A percentile compares a stretch with the other conserved stretches of the same genome.
Conservation (phyloP, 495 filamentous ascomycete genomes). For the Podospora didyma region DNA sequence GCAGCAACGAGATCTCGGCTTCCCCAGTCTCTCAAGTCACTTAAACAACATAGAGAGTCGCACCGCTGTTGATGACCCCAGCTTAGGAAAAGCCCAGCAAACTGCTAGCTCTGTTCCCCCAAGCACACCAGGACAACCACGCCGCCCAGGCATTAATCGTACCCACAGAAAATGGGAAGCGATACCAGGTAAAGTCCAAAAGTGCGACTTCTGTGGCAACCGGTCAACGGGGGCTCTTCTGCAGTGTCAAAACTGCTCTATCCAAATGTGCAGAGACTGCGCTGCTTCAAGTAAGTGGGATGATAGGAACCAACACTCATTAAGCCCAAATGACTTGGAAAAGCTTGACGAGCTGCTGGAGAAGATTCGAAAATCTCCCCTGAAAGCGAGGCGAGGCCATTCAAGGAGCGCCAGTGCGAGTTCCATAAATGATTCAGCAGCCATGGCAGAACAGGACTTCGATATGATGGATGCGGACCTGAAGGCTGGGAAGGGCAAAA, state of each 20-base stretch:
- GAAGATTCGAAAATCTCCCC: not conserved
- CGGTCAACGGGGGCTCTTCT: conserved; percentile 14
- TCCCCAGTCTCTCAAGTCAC: too few relatives aligned
- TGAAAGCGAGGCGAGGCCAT: not conserved
- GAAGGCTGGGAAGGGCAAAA: too few relatives aligned
- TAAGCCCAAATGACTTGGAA: too few relatives aligned
- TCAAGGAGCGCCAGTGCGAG: not conserved
- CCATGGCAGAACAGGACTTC: not conserved
- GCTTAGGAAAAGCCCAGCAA: too few relatives aligned
- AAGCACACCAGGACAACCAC: too few relatives aligned
- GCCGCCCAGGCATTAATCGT: not conserved
- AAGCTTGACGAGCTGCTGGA: not conserved
- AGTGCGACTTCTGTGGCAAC: conserved; percentile 22
- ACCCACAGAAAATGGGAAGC: conserved; percentile 13
- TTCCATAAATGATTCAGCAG: not conserved
- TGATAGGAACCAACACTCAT: not conserved
- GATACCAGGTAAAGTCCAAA: conserved; percentile 16
- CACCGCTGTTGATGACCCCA: too few relatives aligned
- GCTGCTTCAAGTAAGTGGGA: conserved; percentile 2
- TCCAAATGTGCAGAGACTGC: conserved; percentile 19
- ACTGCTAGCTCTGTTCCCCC: too few relatives aligned
- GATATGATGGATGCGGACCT: too few relatives aligned
- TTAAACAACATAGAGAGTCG: too few relatives aligned
- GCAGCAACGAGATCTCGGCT: too few relatives aligned
- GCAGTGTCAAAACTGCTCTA: conserved; percentile 7